These are phyloP conservation scores for Colletotrichum cuscutae DNA, from an alignment of 2,329 filamentous ascomycete species.

Conservation along the genomic window DNA sequence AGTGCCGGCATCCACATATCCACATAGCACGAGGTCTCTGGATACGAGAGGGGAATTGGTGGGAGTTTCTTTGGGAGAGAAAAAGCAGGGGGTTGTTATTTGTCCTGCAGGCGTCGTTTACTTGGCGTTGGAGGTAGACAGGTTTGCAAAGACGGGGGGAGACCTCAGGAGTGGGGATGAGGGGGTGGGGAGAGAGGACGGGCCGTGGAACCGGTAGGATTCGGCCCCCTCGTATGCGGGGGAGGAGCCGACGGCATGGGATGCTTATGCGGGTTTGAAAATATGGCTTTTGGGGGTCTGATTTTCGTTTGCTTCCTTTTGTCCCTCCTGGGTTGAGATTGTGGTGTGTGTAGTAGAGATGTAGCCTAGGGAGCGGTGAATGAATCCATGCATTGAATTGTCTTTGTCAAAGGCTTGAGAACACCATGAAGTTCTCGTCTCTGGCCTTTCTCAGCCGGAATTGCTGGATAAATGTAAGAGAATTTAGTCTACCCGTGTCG, in stretches of 20 bases:
- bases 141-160: background rate
- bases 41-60: background rate
- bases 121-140: background rate
- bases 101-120: background rate
- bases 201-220: conserved; percentile 15
- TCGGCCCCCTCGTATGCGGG: background rate
- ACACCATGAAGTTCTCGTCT: no score
- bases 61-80: background rate
- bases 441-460: no score
- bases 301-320: background rate
- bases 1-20: conserved; percentile 5
- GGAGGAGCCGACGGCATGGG: background rate
- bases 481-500: no score
- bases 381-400: no score
- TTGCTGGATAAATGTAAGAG: no score
- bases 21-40: background rate
- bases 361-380: background rate
- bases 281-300: no score
- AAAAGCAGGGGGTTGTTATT: background rate
- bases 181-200: background rate
- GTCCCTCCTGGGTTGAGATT: background rate
- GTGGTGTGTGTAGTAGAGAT: background rate
- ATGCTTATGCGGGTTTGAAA: background rate
- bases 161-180: background rate
- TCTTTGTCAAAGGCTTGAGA: no score